Percentiles rank a stretch among this genome's conserved stretches.
These are phyloP conservation scores for Eleusine coracana DNA, from an alignment of 176 grass and related monocot genomes.

Conservation along the genomic window DNA sequence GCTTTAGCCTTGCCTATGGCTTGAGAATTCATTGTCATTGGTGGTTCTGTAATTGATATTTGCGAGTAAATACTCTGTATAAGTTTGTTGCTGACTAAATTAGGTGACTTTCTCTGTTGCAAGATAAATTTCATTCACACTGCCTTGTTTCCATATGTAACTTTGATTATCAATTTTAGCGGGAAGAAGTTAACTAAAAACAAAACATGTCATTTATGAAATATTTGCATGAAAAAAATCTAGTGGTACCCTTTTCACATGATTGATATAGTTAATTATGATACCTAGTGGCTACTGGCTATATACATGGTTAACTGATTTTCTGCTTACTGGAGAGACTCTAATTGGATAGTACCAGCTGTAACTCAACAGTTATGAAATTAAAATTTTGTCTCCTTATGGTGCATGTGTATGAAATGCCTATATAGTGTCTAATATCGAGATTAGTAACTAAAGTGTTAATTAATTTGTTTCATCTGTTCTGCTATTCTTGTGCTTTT, in stretches of 20 bases:
- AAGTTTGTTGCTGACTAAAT: neutral
- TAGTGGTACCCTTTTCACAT: neutral
- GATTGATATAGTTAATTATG: neutral
- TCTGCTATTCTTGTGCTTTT: slow-evolving; percentile 29
- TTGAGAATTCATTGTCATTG: slow-evolving; percentile 20
- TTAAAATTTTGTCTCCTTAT: neutral
- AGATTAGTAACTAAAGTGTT: neutral
- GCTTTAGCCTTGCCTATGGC: neutral
- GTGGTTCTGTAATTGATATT: neutral
- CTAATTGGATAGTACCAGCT: neutral
- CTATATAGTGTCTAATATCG: slow-evolving; percentile 11
- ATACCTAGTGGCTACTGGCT: neutral
- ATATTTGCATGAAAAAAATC: neutral
- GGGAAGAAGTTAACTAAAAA: slow-evolving; percentile 1
- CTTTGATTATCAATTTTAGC: neutral
- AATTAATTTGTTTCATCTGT: slow-evolving; percentile 5
- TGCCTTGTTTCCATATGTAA: neutral
- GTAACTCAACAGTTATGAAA: neutral
- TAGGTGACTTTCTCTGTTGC: neutral
- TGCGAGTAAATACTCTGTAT: neutral
- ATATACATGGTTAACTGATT: neutral
- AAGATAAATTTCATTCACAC: slow-evolving; percentile 17
- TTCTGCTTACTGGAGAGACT: neutral
- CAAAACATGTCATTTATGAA: slow-evolving; percentile 15
- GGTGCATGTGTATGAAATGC: slow-evolving; percentile 12